Conservation (phyloP, 306 rosid genomes). For the Pachyrhizus erosus region DNA sequence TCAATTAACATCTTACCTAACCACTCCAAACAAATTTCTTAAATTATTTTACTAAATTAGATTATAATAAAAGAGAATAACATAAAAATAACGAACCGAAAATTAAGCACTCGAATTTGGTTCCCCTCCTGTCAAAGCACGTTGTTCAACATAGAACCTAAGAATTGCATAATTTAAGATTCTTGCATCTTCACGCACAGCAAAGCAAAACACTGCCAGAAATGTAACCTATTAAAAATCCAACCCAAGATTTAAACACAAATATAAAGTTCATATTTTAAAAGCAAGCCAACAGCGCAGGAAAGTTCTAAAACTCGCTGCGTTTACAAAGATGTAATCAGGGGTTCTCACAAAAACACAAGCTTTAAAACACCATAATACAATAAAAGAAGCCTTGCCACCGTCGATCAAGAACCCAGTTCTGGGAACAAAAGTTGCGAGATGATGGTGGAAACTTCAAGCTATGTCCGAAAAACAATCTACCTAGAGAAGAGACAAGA, state of each 20-base stretch:
- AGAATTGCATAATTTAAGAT: no score
- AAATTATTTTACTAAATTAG: no score
- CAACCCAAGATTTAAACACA: neutral
- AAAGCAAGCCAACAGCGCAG: neutral
- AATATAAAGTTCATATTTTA: neutral
- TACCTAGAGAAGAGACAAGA: neutral
- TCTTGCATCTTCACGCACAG: no score
- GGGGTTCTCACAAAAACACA: neutral
- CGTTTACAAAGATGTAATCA: neutral
- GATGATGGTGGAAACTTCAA: conserved; percentile 10
- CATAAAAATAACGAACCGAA: no score
- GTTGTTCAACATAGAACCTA: no score
- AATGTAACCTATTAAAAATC: neutral
- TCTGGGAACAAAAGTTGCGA: conserved; percentile 4
- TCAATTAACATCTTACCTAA: no score
- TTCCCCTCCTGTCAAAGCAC: no score
- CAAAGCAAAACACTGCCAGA: no score
- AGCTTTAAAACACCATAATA: neutral
- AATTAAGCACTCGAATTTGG: no score
- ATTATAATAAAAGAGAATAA: no score
- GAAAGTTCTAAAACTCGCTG: neutral
- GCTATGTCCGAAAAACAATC: neutral
- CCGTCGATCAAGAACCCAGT: conserved; percentile 31
- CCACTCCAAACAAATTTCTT: no score
- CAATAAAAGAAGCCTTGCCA: neutral